Percentiles rank a stretch among this genome's conserved stretches.
Conservation (phyloP, 768 basidiomycete genomes). For the Neoboletus brunneissimus region DNA sequence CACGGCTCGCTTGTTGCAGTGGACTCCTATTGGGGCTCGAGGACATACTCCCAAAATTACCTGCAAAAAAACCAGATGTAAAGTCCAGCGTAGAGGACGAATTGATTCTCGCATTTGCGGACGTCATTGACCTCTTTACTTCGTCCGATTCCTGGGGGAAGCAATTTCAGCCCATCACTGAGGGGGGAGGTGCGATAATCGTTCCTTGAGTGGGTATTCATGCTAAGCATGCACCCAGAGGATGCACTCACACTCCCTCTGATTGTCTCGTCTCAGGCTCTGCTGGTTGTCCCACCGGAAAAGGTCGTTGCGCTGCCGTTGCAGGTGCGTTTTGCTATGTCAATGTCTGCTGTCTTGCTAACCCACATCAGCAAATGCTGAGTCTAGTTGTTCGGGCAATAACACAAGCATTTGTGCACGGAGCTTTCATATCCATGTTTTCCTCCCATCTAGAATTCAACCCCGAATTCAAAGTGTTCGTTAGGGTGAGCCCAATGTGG, state of each 20-base stretch:
- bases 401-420: slow-evolving; percentile 52
- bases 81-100: slow-evolving; percentile 58
- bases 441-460: slow-evolving; percentile 33
- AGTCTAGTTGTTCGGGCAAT: slow-evolving; percentile 45
- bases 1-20: slow-evolving; percentile 58
- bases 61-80: slow-evolving; percentile 29
- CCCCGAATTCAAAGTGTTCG: slow-evolving; percentile 19
- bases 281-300: slow-evolving; percentile 50
- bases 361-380: slow-evolving; percentile 24
- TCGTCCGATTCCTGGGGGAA: slow-evolving; percentile 55
- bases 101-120: slow-evolving; percentile 65
- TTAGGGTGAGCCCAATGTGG: slow-evolving; percentile 9
- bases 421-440: slow-evolving; percentile 50
- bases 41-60: slow-evolving; percentile 41
- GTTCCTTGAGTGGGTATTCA: neutral
- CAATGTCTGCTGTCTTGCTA: slow-evolving; percentile 15
- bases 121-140: slow-evolving; percentile 62
- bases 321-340: slow-evolving; percentile 34
- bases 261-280: slow-evolving; percentile 58
- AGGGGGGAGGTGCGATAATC: slow-evolving; percentile 38
- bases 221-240: slow-evolving; percentile 27
- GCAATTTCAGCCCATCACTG: slow-evolving; percentile 59
- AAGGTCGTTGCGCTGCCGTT: slow-evolving; percentile 64
- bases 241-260: slow-evolving; percentile 45
- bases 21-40: slow-evolving; percentile 66